Evolutionary conservation across 352 stramenopile genomes (phyloP).

Genomic region (Albugo candida): DNA sequence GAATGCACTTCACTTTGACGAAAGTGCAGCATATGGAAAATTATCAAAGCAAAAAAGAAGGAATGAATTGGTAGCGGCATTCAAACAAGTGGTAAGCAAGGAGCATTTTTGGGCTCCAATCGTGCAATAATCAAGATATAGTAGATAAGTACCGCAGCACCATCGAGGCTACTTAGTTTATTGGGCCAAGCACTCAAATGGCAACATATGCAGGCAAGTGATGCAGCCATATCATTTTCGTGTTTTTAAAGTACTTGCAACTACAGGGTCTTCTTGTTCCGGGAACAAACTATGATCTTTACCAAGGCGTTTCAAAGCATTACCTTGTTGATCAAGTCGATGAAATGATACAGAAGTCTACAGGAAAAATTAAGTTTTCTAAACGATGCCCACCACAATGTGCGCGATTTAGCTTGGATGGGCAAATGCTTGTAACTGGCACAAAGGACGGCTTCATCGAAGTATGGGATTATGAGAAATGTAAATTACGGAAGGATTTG

Average conservation of each 20-base stretch:
- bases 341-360: conserved; percentile 36
- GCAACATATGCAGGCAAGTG: conserved; percentile 52
- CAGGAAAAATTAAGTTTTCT: conserved; percentile 80
- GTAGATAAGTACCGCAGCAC: conserved; percentile 33
- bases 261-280: conserved; percentile 30
- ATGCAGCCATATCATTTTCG: conserved; percentile 1
- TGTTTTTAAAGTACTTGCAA: conserved; percentile 1
- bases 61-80: conserved; percentile 48
- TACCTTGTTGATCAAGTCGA: conserved; percentile 32
- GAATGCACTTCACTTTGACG: conserved; percentile 43
- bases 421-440: conserved; percentile 80
- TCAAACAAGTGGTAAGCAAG: conserved; percentile 36
- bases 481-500: conserved; percentile 78
- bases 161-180: conserved; percentile 74
- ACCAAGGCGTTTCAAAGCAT: conserved; percentile 38
- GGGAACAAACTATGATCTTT: conserved; percentile 67
- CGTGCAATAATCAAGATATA: too few relatives aligned
- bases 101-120: too few relatives aligned
- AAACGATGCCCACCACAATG: conserved; percentile 66
- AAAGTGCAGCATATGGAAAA: conserved; percentile 37
- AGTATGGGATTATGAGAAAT: conserved; percentile 85
- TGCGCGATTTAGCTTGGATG: conserved; percentile 76
- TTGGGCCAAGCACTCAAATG: conserved; percentile 81
- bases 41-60: conserved; percentile 60
- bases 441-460: conserved; percentile 90